Evolutionary conservation across 352 stramenopile genomes (phyloP), one percentile per base, ranked within the genome.

Genomic region (Globisporangium heterothallicum): DNA sequence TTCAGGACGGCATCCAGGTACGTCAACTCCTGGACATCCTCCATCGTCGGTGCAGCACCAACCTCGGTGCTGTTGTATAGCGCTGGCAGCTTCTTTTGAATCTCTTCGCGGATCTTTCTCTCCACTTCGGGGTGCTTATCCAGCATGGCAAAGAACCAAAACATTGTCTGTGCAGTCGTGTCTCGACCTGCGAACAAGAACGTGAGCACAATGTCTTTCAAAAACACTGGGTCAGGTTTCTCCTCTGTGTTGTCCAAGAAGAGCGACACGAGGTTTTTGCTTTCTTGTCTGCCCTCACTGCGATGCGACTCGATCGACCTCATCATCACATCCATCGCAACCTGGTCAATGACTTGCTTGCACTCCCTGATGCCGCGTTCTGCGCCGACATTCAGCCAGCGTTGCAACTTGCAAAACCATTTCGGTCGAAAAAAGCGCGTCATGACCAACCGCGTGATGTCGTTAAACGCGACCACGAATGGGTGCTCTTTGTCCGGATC

Each of bases 121-220:
- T 75, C 59, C 0, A 90, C 79, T 0, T 68, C 49, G 3, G 79
- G 84, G 44, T 92, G 64, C 19, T 69, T 56, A 14, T 40, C 65
- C 1, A 95, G 47, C 40, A 66, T 64, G 50, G 67, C 67, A 44
- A 92, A 82, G 55, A 91, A 72, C 84, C 84, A 95, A 8, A 59
- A 68, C 1, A 95, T 56, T 9, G 78, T 64, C 29, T 84, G 78
- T 13, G 84, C 80, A 0, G 79, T 92, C 0, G 84, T 89, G 60
- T 95, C 84, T 7, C 84, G 67, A 5, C 84, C 85, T 32, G 82
- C 80, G 34, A 95, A 65, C 13, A 95, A 46, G 58, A 94, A 87
- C 40, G 78, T 91, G 24, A 95, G 63, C 13, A 88, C 73, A 7
- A 95, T 70, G 56, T 94, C 80, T 21, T 78, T 76, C n/a, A 94